Evolutionary conservation across 2,329 filamentous ascomycete genomes (phyloP).

Genomic region (Aciculosporium take): DNA sequence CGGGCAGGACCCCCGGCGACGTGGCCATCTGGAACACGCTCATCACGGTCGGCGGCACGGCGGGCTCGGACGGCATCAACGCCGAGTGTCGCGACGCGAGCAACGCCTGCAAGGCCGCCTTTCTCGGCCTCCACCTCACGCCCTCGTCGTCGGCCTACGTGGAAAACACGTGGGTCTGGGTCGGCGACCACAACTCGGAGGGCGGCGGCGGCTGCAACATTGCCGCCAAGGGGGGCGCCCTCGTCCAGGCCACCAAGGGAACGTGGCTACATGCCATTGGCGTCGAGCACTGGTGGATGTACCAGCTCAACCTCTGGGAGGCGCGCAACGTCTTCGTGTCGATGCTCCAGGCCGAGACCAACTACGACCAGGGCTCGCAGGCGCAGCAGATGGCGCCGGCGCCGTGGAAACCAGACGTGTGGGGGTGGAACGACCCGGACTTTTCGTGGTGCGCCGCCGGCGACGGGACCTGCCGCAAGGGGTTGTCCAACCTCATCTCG

Average conservation of each 20-base stretch:
- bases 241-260: slow-evolving; percentile 30
- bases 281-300: slow-evolving; percentile 42
- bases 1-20: slow-evolving; percentile 28
- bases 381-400: slow-evolving; percentile 19
- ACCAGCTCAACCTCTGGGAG: slow-evolving; percentile 39
- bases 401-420: slow-evolving; percentile 24
- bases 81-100: slow-evolving; percentile 20
- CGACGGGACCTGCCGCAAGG: slow-evolving; percentile 27
- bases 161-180: slow-evolving; percentile 22
- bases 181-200: slow-evolving; percentile 17
- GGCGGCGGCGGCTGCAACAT: slow-evolving; percentile 31
- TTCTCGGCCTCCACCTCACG: slow-evolving; percentile 34
- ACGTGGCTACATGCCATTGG: slow-evolving; percentile 35
- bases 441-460: slow-evolving; percentile 24
- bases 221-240: slow-evolving; percentile 32
- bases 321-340: slow-evolving; percentile 36
- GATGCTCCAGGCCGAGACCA: slow-evolving; percentile 40
- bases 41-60: slow-evolving; percentile 30
- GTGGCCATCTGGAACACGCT: slow-evolving; percentile 36
- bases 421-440: slow-evolving; percentile 26
- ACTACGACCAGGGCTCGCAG: slow-evolving; percentile 22
- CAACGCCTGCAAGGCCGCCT: slow-evolving; percentile 30
- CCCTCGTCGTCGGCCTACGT: slow-evolving; percentile 11
- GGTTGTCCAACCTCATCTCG: slow-evolving; percentile 25
- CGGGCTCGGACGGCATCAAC: slow-evolving; percentile 14